Evolutionary conservation across 2,329 filamentous ascomycete species (phyloP).

Genomic region (Atkinsonella hypoxylon): DNA sequence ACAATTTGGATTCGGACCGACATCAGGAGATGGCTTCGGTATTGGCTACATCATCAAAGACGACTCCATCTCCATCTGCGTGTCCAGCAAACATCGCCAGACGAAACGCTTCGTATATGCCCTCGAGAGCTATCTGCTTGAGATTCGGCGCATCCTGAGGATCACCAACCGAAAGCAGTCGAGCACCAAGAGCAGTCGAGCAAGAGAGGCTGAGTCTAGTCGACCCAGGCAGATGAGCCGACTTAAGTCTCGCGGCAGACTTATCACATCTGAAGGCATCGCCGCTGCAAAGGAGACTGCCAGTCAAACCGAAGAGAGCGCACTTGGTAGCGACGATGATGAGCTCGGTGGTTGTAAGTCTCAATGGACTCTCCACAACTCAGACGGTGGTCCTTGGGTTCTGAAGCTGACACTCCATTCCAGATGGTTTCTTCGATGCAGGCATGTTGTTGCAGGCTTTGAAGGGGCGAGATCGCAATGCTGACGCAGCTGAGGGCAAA

Average conservation of each 20-base stretch:
- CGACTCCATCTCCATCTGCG: constrained; percentile 71
- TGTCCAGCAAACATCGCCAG: constrained; percentile 85
- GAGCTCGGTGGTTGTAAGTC: constrained; percentile 82
- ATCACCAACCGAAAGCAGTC: constrained; percentile 44
- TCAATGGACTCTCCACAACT: too few species aligned
- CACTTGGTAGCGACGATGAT: constrained; percentile 68
- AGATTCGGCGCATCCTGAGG: constrained; percentile 74
- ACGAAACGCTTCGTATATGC: constrained; percentile 84
- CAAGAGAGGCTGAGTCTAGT: constrained; percentile 38
- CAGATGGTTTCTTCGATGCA: constrained; percentile 95
- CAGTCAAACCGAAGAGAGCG: constrained; percentile 57
- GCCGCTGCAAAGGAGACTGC: constrained; percentile 34
- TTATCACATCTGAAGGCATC: constrained; percentile 45
- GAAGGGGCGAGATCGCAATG: constrained; percentile 52
- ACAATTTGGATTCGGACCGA: constrained; percentile 94
- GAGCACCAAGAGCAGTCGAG: constrained; percentile 33
- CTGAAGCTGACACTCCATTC: constrained; percentile 15
- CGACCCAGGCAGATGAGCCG: constrained; percentile 30
- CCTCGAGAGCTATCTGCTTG: constrained; percentile 78
- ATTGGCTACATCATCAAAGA: constrained; percentile 97
- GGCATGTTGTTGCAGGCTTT: constrained; percentile 87
- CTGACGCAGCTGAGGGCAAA: constrained; percentile 39
- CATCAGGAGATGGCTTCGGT: constrained; percentile 85
- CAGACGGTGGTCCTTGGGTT: neutral
- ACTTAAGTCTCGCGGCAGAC: constrained; percentile 59